phyloP scores from a whole-genome alignment of 2,329 filamentous ascomycete species.

The Nothophaeocryptopus gaeumannii region DNA sequence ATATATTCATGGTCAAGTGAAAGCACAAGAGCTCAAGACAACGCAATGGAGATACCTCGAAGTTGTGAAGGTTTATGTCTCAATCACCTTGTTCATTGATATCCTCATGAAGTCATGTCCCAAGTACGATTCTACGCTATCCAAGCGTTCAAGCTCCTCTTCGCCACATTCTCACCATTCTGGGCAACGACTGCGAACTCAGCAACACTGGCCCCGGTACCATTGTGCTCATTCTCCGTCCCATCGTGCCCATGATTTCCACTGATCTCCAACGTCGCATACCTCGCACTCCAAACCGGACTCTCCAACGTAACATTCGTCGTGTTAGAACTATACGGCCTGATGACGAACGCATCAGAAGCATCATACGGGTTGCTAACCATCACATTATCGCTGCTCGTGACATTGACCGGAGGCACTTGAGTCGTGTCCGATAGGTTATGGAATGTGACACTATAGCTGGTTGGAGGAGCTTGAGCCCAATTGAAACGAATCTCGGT shows the following conservation, averaged over 20 bases:
- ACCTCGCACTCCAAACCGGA: conserved; percentile 44
- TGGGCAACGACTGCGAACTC: conserved; percentile 41
- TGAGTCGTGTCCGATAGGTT: conserved; percentile 43
- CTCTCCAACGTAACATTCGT: conserved; percentile 43
- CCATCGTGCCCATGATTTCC: conserved; percentile 44
- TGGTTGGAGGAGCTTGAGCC: conserved; percentile 55
- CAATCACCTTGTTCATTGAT: no score
- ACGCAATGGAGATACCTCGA: conserved; percentile 30
- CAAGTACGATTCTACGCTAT: not conserved
- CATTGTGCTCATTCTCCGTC: conserved; percentile 30
- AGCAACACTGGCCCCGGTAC: conserved; percentile 51
- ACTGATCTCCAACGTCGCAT: conserved; percentile 47
- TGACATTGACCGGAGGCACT: conserved; percentile 27
- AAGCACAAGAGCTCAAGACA: no score
- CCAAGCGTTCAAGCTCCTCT: not conserved
- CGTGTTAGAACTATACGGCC: conserved; percentile 44
- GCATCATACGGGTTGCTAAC: conserved; percentile 45
- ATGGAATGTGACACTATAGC: conserved; percentile 55
- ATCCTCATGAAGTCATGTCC: no score
- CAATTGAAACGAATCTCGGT: conserved; percentile 58
- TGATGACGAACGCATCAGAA: conserved; percentile 36
- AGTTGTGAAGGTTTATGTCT: no score
- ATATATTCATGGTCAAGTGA: no score
- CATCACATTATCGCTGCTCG: conserved; percentile 20
- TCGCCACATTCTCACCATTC: conserved; percentile 11